Evolutionary conservation across 2,329 filamentous ascomycete genomes (phyloP), one percentile per base, ranked within the genome.

Genomic region (Chalaropsis ovoidea): DNA sequence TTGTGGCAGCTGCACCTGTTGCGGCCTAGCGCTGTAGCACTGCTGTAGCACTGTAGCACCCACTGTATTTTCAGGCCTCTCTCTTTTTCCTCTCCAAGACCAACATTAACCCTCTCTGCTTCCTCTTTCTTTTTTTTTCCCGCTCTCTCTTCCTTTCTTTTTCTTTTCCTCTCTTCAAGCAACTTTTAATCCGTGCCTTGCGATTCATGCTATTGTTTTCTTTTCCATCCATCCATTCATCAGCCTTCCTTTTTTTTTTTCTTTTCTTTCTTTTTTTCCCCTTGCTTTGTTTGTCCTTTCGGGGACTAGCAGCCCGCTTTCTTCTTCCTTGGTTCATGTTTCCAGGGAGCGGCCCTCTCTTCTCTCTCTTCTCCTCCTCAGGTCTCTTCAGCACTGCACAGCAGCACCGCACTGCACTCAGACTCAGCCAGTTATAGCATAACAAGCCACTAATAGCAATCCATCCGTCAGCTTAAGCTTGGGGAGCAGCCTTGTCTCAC

Each of bases 361-460:
- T 39, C 35, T 39, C 35, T 39, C 35, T 39, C 35, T 6, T 39
- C 35, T 39, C 35, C 35, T 10, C 35, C 1, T 24, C 22, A 8
- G 6, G 19, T 24, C 24, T 52, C 47, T 52, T 7, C 22, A 52
- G 47, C 11, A 17, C 22, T 11, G 31, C 6, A 31, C 31, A 31
- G 31, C 31, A 3, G 31, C 22, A 24, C 24, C 45, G 42, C 42
- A 47, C 45, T 47, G 45, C n/a, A 47, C 8, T 19, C 11, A 19
- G 24, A 15, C 49, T 54, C 19, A 27, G 19, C 22, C 7, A 54
- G 27, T 10, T 39, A 58, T 58, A 58, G 54, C 54, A 58, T 58
- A 58, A 58, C 54, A 31, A 39, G 27, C 54, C 54, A 27, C 47
- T 52, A 52, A 52, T 52, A 52, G 24, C 31, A 58, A 58, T 58